Base-by-base conservation (phyloP, 257 asterid genomes). In the Forsythia suspensa region DNA sequence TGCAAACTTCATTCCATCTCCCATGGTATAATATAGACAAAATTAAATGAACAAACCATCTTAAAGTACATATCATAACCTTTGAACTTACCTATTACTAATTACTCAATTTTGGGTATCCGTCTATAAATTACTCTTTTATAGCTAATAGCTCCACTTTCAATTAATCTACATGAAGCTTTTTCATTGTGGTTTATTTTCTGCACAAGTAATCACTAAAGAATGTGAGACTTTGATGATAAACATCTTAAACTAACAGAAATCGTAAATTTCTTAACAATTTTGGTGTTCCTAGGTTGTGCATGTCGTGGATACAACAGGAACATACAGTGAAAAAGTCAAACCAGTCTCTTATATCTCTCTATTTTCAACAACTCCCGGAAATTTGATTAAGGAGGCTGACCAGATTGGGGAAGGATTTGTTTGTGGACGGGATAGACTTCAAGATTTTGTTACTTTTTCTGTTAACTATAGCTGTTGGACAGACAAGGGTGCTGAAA, bases 331-430 rank as follows among this genome's bases (percentile, higher is more conserved):
- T 29, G 86, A 81, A 73, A 86, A 78, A 29, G 1, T 29, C 34
- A 1, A 29, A 76, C 96, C 94, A 2, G 80, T 77, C 36, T 89
- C 99, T 0, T 86, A 86, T 78, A 80, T 94, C 57, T 91, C 97
- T 59, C 79, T 95, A 69, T 94, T 95, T 80, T 95, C 99, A 38
- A 83, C 89, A 0, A 94, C 97, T 78, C 96, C 98, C 4, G 99
- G 99, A 77, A 88, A 86, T 78, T 87, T 95, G 90, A 71, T 46
- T 3, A 88, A 86, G 84, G 99, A 92, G 82, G 97, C 89, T 57
- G 88, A 83, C 74, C 82, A 85, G 66, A 92, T 94, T 3, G 97
- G 97, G 18, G 90, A 91, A 83, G 97, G 90, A 71, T 83, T 94
- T 82, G 83, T 84, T 46, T 95, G 99, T 69, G 97, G 97, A 37